These are phyloP conservation scores for Penicillium cosmopolitanum DNA, from an alignment of 495 filamentous ascomycete species.

Conservation along the genomic window DNA sequence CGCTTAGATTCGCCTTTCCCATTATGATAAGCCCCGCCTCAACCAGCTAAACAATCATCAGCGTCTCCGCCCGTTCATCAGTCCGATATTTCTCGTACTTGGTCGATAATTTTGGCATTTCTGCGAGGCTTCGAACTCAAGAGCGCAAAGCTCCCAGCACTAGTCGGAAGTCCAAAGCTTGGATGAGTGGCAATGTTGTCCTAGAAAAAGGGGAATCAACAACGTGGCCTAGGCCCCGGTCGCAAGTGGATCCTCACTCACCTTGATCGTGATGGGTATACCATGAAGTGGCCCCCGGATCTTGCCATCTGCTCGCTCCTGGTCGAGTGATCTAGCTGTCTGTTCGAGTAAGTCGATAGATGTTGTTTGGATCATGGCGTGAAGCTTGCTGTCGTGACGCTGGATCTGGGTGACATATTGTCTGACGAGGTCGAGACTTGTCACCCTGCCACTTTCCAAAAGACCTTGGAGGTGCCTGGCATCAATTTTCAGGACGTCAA, in stretches of 20 bases:
- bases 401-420: constrained; percentile 56
- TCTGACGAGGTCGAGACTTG: constrained; percentile 49
- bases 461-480: constrained; percentile 46
- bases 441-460: constrained; percentile 40
- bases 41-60: constrained; percentile 29
- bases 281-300: constrained; percentile 33
- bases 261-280: constrained; percentile 32
- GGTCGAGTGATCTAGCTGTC: constrained; percentile 30
- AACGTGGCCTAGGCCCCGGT: not conserved
- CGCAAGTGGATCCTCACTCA: constrained; percentile 16
- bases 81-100: not conserved
- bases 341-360: constrained; percentile 34
- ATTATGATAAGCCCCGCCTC: constrained; percentile 50
- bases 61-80: not conserved
- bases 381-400: constrained; percentile 38
- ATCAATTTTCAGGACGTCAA: constrained; percentile 42
- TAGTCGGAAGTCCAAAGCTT: constrained; percentile 50
- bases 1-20: constrained; percentile 50
- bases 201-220: constrained; percentile 8
- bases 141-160: constrained; percentile 44
- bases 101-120: constrained; percentile 34
- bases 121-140: constrained; percentile 27
- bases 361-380: constrained; percentile 42
- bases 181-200: constrained; percentile 42
- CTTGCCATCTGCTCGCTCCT: constrained; percentile 26